A percentile compares a stretch with the other conserved stretches of the same genome.
These are phyloP conservation scores for Aquilaria yunnanensis DNA, from an alignment of 345 rosid genomes.

Conservation along the genomic window DNA sequence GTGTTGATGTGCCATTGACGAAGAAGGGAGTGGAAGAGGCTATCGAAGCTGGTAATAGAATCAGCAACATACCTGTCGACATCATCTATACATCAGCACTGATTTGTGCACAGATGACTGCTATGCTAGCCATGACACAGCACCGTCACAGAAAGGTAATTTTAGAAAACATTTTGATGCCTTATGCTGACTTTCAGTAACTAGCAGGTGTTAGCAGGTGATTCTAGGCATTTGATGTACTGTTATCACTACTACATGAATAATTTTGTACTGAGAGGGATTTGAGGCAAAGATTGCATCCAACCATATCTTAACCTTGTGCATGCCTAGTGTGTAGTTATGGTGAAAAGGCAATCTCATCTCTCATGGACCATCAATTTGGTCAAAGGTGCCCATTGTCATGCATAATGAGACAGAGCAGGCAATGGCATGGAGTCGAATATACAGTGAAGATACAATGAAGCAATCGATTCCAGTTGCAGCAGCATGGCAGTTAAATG, in stretches of 20 bases:
- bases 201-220: too few relatives aligned
- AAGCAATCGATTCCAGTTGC: constrained; percentile 82
- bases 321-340: too few relatives aligned
- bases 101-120: constrained; percentile 98
- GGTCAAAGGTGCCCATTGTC: constrained; percentile 74
- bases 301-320: too few relatives aligned
- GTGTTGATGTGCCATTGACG: constrained; percentile 95
- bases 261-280: too few relatives aligned
- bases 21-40: constrained; percentile 95
- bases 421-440: constrained; percentile 78
- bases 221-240: too few relatives aligned
- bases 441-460: constrained; percentile 79
- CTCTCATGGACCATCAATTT: too few relatives aligned
- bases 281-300: too few relatives aligned
- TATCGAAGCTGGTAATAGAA: constrained; percentile 95
- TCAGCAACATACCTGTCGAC: constrained; percentile 93
- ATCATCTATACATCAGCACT: constrained; percentile 84
- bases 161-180: neutral
- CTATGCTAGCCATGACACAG: constrained; percentile 98
- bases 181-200: too few relatives aligned
- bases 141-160: constrained; percentile 88
- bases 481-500: constrained; percentile 93
- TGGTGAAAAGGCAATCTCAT: too few relatives aligned
- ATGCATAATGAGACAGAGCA: constrained; percentile 73
- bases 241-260: too few relatives aligned